Evolutionary conservation across 768 basidiomycete species (phyloP).

Genomic region (Leccinum sublutescens): DNA sequence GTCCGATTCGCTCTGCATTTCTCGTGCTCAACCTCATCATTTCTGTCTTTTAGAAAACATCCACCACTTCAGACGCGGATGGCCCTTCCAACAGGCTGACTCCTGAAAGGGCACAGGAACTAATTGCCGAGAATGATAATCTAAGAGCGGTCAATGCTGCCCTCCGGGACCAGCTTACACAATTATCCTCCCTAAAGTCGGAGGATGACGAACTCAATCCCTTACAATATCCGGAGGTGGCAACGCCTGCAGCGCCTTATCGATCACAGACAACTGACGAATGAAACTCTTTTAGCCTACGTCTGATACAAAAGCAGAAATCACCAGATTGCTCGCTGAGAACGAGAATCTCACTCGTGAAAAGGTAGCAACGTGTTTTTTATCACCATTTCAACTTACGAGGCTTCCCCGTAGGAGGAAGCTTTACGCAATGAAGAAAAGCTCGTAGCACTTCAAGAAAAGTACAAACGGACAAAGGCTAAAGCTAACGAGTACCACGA

Average conservation of each 20-base stretch:
- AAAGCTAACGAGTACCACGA: constrained; percentile 15
- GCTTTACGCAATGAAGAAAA: constrained; percentile 7
- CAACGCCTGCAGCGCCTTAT: background rate
- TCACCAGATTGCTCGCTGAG: constrained; percentile 16
- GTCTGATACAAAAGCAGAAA: constrained; percentile 8
- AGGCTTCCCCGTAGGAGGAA: constrained; percentile 10
- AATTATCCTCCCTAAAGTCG: constrained; percentile 15
- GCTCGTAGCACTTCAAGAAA: constrained; percentile 14
- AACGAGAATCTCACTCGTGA: constrained; percentile 13
- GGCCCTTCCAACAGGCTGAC: background rate
- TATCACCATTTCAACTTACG: background rate
- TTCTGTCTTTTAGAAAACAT: constrained; percentile 9
- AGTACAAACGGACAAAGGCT: constrained; percentile 23
- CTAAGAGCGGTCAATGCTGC: constrained; percentile 21
- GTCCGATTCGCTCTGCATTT: constrained; percentile 4
- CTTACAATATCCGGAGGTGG: constrained; percentile 12
- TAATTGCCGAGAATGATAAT: constrained; percentile 16
- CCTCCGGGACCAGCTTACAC: constrained; percentile 11
- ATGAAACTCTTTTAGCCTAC: constrained; percentile 4
- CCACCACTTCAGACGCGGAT: background rate
- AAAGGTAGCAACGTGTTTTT: constrained; percentile 10
- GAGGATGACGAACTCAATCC: constrained; percentile 7
- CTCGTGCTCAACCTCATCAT: background rate
- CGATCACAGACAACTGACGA: constrained; percentile 3
- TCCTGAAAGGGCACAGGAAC: constrained; percentile 6